Base-by-base conservation (phyloP, 495 filamentous ascomycete genomes). In the Bryoglossum gracile region DNA sequence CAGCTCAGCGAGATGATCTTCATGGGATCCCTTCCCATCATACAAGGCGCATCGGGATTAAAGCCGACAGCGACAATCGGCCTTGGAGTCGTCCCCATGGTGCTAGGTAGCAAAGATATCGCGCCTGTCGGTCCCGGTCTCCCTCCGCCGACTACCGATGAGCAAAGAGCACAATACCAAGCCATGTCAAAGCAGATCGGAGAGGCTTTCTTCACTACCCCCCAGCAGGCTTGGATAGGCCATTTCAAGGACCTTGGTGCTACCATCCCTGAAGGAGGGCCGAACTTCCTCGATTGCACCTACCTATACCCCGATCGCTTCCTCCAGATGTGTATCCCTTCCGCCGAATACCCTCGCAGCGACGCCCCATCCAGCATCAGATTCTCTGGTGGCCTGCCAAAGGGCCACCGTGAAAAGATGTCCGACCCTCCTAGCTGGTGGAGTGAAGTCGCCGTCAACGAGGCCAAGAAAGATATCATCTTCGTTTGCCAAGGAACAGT, bases 251-350 rank as follows among this genome's bases (percentile, higher is more conserved):
- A 25, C 1, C 19, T 48, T 8, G 45, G 32, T 19, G 35, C 45
- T 2, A 22, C 25, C 11, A n/a, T n/a, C n/a, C n/a, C n/a, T n/a
- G 26, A 30, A 6, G 5, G 26, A 5, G 26, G 13, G 6, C 6
- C 5, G 5, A 13, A 5, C 26, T 30, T 30, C 26, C 6, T 13
- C 6, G 26, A 30, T 30, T 5, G 6, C 26, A 6, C 6, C 13
- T 30, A 30, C 26, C 5, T 13, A 30, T 30, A 30, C 38, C 54
- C 54, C 24, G 33, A 48, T 24, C 46, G 55, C 25, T 58, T 53
- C 18, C 36, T 67, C 21, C 67, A 68, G 44, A 36, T 65, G 10
- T 67, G 65, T 43, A 60, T 66, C 25, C 59, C 63, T 1, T 57
- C 57, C 2, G 45, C 69, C 28, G 56, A 68, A 25, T 63, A 68